phyloP scores from a whole-genome alignment of 2,329 filamentous ascomycete genomes.

The Aspergillus terreus region DNA sequence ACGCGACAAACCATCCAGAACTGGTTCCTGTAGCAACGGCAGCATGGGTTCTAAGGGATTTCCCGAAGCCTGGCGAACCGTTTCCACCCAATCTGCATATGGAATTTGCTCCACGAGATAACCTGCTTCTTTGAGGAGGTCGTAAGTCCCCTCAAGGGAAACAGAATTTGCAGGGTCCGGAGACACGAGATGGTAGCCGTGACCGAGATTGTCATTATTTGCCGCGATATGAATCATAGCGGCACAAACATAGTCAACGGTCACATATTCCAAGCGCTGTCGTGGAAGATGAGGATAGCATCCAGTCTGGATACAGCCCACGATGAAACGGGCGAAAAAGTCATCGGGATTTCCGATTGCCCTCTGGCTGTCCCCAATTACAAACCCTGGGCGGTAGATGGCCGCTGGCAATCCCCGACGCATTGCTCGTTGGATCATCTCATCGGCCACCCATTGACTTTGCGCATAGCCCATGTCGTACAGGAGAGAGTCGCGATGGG shows the following conservation, averaged over 20 bases:
- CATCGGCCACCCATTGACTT: conserved; percentile 70
- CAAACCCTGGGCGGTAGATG: conserved; percentile 74
- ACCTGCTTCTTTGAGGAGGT: background rate
- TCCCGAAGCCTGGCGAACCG: background rate
- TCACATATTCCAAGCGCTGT: background rate
- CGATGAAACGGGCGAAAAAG: conserved; percentile 76
- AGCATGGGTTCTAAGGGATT: background rate
- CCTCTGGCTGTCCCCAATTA: conserved; percentile 63
- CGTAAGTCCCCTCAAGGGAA: background rate
- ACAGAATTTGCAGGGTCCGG: background rate
- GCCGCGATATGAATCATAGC: background rate
- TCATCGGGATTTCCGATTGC: conserved; percentile 69
- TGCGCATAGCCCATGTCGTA: conserved; percentile 79
- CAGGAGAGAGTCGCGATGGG: conserved; percentile 3
- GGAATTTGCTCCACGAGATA: background rate
- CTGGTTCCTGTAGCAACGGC: background rate
- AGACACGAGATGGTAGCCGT: background rate
- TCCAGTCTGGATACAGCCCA: conserved; percentile 72
- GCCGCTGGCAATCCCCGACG: conserved; percentile 68
- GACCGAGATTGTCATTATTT: background rate
- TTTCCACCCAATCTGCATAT: background rate
- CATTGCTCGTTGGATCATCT: conserved; percentile 63
- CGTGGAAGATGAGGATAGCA: background rate
- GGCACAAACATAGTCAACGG: background rate
- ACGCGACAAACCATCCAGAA: background rate